Base-by-base conservation (phyloP, 1,284 basidiomycete species). In the Mycena citricolor region DNA sequence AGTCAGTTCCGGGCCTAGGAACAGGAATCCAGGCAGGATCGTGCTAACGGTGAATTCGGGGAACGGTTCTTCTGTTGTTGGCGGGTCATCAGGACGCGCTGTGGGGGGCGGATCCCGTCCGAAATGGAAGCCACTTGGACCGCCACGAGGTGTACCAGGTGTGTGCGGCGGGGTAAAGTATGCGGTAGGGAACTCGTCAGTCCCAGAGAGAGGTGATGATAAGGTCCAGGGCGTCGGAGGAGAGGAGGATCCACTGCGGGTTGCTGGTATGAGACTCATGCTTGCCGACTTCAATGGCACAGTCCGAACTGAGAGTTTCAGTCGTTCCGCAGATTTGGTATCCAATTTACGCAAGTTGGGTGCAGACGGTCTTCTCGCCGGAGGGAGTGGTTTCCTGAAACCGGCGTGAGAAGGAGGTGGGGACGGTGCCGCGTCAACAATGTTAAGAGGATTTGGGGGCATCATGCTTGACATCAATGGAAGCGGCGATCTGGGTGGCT, bases 21-120 rank as follows among this genome's bases (percentile, higher is more conserved):
- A 98, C 16, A 98, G 73, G 65, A 95, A 95, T 46, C 81, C 79
- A 1, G 94, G 93, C 1, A 98, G 71, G 51, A 98, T 97, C 10
- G 84, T 89, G 11, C 90, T 93, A 17, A 94, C 79, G 16, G 75
- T 70, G 59, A 95, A 94, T 2, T 69, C 64, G 5, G 80, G 78
- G 51, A 78, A 71, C 17, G 77, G 73, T 26, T 76, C 72, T 51
- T 77, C 78, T 0, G 76, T 75, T 12, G 75, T 74, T 8, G 73
- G 74, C 7, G 80, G 76, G 43, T 73, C 69, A 21, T 80, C 69
- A 3, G 69, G 71, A 2, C 81, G 76, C 2, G 82, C 81, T 0
- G 83, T 85, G 25, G 66, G 62, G 0, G 81, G 82, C 19, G 44
- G 47, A 22, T 47, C 47, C 57, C 39, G 21, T 57, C 66, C 6